These are phyloP conservation scores for Eudorina sp. DNA, from an alignment of 139 green algal species.

Conservation along the genomic window DNA sequence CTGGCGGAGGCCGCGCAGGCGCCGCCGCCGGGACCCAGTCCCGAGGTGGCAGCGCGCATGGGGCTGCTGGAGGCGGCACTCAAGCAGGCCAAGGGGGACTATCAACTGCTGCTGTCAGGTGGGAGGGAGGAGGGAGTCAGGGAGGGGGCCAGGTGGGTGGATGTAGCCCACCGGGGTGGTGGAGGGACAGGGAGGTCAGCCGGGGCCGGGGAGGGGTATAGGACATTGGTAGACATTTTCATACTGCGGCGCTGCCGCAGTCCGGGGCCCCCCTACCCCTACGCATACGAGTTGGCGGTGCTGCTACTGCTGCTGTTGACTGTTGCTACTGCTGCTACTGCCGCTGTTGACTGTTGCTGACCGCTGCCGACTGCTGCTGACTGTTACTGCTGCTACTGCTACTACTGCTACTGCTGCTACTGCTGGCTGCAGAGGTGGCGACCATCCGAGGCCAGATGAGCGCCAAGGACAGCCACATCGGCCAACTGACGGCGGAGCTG, in stretches of 20 bases:
- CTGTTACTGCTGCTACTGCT: background rate
- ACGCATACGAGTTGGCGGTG: too few relatives aligned
- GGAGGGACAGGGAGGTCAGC: too few relatives aligned
- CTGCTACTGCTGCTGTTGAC: too few relatives aligned
- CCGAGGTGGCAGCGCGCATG: background rate
- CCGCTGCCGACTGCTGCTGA: too few relatives aligned
- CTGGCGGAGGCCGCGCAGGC: conserved; percentile 27
- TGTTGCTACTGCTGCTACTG: too few relatives aligned
- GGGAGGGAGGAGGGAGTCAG: background rate
- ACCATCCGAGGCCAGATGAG: conserved; percentile 25
- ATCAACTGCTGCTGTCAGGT: conserved; percentile 58
- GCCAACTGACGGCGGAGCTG: conserved; percentile 15
- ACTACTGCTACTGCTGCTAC: background rate
- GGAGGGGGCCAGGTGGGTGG: too few relatives aligned
- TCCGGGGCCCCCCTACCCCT: too few relatives aligned
- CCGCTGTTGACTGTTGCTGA: too few relatives aligned
- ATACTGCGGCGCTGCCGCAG: too few relatives aligned
- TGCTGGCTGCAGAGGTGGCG: conserved; percentile 32
- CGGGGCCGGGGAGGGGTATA: too few relatives aligned
- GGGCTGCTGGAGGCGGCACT: conserved; percentile 52
- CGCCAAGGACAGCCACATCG: conserved; percentile 23
- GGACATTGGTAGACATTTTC: too few relatives aligned
- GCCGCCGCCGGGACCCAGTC: background rate
- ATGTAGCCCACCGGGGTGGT: too few relatives aligned
- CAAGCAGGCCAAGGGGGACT: conserved; percentile 54